Evolutionary conservation across 2,329 filamentous ascomycete species (phyloP).

Genomic region (Penicillium sp.): DNA sequence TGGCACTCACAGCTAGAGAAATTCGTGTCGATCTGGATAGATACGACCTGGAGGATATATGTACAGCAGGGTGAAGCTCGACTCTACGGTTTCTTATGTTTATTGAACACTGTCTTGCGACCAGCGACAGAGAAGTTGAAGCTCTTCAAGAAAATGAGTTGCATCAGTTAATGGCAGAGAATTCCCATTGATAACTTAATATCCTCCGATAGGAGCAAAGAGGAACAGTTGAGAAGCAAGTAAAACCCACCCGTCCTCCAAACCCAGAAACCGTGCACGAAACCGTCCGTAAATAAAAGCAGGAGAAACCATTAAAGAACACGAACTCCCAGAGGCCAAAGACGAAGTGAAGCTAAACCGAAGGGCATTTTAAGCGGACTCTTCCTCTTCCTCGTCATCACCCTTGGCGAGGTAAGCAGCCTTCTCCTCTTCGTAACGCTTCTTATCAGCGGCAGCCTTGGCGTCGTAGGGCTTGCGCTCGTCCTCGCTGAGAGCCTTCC

Average conservation of each 20-base stretch:
- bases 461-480: slow-evolving; percentile 91
- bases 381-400: slow-evolving; percentile 57
- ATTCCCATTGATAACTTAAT: slow-evolving; percentile 26
- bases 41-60: too few relatives aligned
- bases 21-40: neutral
- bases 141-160: neutral
- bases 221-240: slow-evolving; percentile 34
- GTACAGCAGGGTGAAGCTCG: neutral
- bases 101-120: neutral
- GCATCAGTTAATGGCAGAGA: slow-evolving; percentile 23
- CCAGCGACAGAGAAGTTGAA: neutral
- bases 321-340: slow-evolving; percentile 36
- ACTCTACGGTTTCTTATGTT: neutral
- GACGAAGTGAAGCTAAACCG: slow-evolving; percentile 20
- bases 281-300: slow-evolving; percentile 31
- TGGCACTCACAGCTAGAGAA: neutral
- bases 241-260: slow-evolving; percentile 21
- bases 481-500: slow-evolving; percentile 94
- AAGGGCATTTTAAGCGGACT: slow-evolving; percentile 34
- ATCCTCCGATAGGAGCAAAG: slow-evolving; percentile 30
- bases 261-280: slow-evolving; percentile 31
- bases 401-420: slow-evolving; percentile 70
- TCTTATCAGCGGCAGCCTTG: slow-evolving; percentile 96
- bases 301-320: slow-evolving; percentile 29
- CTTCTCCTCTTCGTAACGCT: slow-evolving; percentile 99